These are phyloP conservation scores for Debaryomyces udenii DNA, from an alignment of 1,139 yeast species.

Conservation along the genomic window DNA sequence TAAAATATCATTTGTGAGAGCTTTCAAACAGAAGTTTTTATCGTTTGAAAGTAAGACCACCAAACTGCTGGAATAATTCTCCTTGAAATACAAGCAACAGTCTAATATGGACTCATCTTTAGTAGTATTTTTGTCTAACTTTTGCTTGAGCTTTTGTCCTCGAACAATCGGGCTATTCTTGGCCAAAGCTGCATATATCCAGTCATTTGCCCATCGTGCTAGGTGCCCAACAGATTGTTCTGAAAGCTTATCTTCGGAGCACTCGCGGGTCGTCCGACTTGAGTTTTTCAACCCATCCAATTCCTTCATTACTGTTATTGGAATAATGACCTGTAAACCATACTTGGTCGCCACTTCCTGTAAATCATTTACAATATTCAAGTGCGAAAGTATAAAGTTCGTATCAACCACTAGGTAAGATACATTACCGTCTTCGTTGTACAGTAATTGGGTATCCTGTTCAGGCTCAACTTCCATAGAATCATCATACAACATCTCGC, in stretches of 20 bases:
- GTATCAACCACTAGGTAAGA: conserved; percentile 71
- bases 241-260: conserved; percentile 14
- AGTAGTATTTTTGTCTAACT: conserved; percentile 37
- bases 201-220: conserved; percentile 77
- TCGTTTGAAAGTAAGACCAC: conserved; percentile 79
- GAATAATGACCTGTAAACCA: conserved; percentile 61
- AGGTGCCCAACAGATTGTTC: conserved; percentile 50
- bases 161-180: conserved; percentile 49
- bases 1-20: conserved; percentile 64
- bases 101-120: conserved; percentile 88
- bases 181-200: conserved; percentile 73
- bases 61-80: conserved; percentile 41
- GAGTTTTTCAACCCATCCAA: conserved; percentile 76
- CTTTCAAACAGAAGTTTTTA: conserved; percentile 77
- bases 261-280: conserved; percentile 17
- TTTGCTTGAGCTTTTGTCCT: conserved; percentile 68
- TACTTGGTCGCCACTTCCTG: conserved; percentile 40
- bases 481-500: conserved; percentile 14
- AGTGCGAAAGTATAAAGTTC: conserved; percentile 71
- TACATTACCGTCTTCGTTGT: conserved; percentile 25
- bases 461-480: conserved; percentile 19
- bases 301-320: conserved; percentile 70
- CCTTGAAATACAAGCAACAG: conserved; percentile 70
- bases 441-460: conserved; percentile 18
- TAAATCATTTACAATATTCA: conserved; percentile 56